These are phyloP conservation scores for Trypanosoma brucei DNA, from an alignment of 208 protist species.

Conservation along the genomic window DNA sequence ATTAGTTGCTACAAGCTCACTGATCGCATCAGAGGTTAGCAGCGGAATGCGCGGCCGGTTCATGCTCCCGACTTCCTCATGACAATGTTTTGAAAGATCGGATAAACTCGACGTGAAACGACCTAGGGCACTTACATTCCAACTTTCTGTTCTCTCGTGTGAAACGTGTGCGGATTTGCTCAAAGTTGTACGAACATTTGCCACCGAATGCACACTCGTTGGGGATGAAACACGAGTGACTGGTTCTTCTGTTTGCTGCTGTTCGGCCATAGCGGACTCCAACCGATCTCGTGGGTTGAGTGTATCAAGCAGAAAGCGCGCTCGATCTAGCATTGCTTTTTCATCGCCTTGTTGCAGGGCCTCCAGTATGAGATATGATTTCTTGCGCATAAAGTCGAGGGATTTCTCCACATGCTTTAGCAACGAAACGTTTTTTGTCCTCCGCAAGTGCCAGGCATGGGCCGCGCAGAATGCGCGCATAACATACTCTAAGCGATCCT, in stretches of 20 bases:
- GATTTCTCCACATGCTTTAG: conserved; percentile 32
- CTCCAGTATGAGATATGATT: conserved; percentile 76
- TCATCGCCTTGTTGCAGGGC: conserved; percentile 66
- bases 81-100: conserved; percentile 8
- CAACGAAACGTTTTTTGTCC: conserved; percentile 25
- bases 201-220: conserved; percentile 3
- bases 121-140: conserved; percentile 8
- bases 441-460: conserved; percentile 26
- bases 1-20: conserved; percentile 5
- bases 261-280: conserved; percentile 47
- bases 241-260: conserved; percentile 73
- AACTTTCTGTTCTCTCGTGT: conserved; percentile 15
- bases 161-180: conserved; percentile 16
- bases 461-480: conserved; percentile 25
- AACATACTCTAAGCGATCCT: conserved; percentile 25
- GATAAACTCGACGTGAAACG: conserved; percentile 4
- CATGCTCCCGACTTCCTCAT: conserved; percentile 22
- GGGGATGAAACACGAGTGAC: conserved; percentile 21
- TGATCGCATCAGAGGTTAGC: conserved; percentile 3
- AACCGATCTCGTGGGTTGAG: conserved; percentile 57
- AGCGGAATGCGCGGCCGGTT: conserved; percentile 14
- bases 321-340: conserved; percentile 54
- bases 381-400: conserved; percentile 60
- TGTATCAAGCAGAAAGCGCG: conserved; percentile 62
- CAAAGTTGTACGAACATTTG: conserved; percentile 9